Evolutionary conservation across 163 green algal genomes (phyloP).

Genomic region (Prototheca wickerhamii): DNA sequence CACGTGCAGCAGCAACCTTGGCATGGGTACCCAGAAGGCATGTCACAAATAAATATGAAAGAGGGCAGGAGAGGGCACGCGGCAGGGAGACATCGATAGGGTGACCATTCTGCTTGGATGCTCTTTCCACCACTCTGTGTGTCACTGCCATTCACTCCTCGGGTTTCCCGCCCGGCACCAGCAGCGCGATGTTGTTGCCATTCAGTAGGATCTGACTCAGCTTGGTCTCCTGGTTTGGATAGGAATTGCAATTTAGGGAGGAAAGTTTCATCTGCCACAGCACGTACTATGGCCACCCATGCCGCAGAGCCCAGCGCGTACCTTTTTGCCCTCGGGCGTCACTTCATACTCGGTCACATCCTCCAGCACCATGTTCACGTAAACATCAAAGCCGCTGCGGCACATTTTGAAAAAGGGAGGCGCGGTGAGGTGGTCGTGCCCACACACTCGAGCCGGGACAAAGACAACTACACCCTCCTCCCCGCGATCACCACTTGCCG

Average conservation of each 20-base stretch:
- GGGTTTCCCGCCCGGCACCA: constrained; percentile 85
- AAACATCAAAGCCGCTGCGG: constrained; percentile 89
- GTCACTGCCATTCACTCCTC: constrained; percentile 13
- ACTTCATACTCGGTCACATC: constrained; percentile 91
- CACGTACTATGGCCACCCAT: background rate
- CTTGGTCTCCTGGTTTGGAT: constrained; percentile 47
- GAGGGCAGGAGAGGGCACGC: background rate
- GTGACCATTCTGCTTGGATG: too few species aligned
- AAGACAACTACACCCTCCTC: background rate
- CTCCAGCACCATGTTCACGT: constrained; percentile 99
- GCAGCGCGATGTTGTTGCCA: constrained; percentile 92
- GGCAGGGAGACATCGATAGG: too few species aligned
- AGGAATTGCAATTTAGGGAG: too few species aligned
- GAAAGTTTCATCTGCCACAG: too few species aligned
- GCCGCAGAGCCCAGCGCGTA: background rate
- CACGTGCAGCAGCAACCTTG: too few species aligned
- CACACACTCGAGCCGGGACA: background rate
- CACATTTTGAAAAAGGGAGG: background rate
- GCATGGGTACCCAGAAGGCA: too few species aligned
- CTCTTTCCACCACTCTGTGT: too few species aligned
- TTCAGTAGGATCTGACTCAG: constrained; percentile 97
- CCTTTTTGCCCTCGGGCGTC: constrained; percentile 58
- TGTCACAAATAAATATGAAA: background rate
- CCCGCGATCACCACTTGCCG: constrained; percentile 4
- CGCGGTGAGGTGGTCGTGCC: background rate